phyloP scores from a whole-genome alignment of 2,329 filamentous ascomycete species.

The Exophiala viscosa region DNA sequence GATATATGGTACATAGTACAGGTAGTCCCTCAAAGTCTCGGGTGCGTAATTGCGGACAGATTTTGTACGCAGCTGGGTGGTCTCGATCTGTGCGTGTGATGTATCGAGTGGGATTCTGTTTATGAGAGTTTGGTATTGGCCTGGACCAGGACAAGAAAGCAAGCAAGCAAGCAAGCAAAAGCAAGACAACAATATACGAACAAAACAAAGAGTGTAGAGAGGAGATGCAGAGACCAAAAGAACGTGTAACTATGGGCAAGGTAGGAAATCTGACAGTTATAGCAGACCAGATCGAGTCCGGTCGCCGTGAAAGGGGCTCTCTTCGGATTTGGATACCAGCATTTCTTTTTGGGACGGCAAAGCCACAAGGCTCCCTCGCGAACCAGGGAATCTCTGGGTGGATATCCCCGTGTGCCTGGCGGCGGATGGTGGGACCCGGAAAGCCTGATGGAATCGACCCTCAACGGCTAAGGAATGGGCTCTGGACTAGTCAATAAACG shows the following conservation, averaged over 20 bases:
- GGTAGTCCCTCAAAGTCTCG: slow-evolving; percentile 24
- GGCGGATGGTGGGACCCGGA: slow-evolving; percentile 21
- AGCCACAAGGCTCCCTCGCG: slow-evolving; percentile 20
- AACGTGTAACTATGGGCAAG: slow-evolving; percentile 10
- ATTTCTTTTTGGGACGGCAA: slow-evolving; percentile 17
- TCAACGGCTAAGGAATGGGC: background rate
- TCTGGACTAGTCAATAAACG: slow-evolving; percentile 1
- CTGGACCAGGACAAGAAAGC: slow-evolving; percentile 3
- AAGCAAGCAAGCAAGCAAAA: slow-evolving; percentile 12
- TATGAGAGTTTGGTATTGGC: slow-evolving; percentile 11
- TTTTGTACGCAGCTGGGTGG: slow-evolving; percentile 19
- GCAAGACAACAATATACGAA: slow-evolving; percentile 13
- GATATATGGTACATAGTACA: slow-evolving; percentile 14
- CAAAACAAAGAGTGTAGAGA: slow-evolving; percentile 19
- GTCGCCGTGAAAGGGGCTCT: background rate
- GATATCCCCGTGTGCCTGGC: slow-evolving; percentile 6
- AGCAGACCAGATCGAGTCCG: slow-evolving; percentile 1
- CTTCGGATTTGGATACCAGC: slow-evolving; percentile 14
- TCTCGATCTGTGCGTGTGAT: slow-evolving; percentile 14
- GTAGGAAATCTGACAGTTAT: slow-evolving; percentile 17
- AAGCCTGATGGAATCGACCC: slow-evolving; percentile 1
- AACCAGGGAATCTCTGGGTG: slow-evolving; percentile 2
- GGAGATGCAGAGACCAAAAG: slow-evolving; percentile 7
- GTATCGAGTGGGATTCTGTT: slow-evolving; percentile 13
- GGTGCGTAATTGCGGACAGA: slow-evolving; percentile 21